These are phyloP conservation scores for Phytopythium vexans DNA, from an alignment of 352 stramenopile genomes.

Conservation along the genomic window DNA sequence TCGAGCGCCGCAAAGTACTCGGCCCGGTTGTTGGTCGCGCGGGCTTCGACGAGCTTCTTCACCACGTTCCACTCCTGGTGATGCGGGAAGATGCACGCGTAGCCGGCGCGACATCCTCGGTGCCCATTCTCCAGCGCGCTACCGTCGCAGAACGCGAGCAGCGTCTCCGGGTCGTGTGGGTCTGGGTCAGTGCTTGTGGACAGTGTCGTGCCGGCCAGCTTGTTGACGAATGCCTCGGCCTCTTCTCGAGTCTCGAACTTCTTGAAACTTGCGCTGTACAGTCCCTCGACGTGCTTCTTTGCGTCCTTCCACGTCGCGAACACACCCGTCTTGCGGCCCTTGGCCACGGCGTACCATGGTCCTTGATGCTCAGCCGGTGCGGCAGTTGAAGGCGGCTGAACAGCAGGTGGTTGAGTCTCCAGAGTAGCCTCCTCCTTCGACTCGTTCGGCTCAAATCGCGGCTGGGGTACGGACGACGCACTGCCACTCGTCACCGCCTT, in stretches of 20 bases:
- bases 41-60: slow-evolving; percentile 38
- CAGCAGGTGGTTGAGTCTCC: neutral
- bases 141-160: slow-evolving; percentile 80
- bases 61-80: slow-evolving; percentile 56
- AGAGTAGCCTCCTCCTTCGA: neutral
- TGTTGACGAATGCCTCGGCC: slow-evolving; percentile 45
- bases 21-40: slow-evolving; percentile 50
- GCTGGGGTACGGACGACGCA: neutral
- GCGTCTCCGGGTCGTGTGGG: slow-evolving; percentile 38
- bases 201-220: slow-evolving; percentile 12
- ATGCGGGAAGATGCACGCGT: slow-evolving; percentile 78
- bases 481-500: neutral
- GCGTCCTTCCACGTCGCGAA: slow-evolving; percentile 53
- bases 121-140: slow-evolving; percentile 65
- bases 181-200: slow-evolving; percentile 23
- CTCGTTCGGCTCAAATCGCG: neutral
- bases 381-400: neutral
- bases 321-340: slow-evolving; percentile 44
- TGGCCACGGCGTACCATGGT: slow-evolving; percentile 54
- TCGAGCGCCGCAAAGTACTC: slow-evolving; percentile 59
- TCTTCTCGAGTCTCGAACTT: slow-evolving; percentile 48
- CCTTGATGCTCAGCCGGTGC: neutral
- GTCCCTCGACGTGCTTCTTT: slow-evolving; percentile 48
- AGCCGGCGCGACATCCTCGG: slow-evolving; percentile 49
- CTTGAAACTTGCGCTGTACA: slow-evolving; percentile 53